Conservation (phyloP, 176 grass and related monocot genomes). For the Carex myosuroides region DNA sequence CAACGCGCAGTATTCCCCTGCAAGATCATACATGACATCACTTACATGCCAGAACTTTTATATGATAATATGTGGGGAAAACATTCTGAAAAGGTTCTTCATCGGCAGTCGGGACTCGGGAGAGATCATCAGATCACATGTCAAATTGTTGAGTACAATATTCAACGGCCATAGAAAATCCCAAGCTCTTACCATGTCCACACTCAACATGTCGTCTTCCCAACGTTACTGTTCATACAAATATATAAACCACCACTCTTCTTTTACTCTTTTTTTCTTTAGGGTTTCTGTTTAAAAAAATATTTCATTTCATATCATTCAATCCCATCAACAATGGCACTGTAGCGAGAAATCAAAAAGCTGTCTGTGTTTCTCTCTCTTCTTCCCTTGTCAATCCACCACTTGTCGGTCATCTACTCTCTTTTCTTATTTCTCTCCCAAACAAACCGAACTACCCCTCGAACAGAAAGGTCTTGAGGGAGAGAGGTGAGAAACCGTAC, state of each 20-base stretch:
- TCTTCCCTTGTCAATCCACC: neutral
- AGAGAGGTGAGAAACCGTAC: neutral
- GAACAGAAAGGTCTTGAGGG: neutral
- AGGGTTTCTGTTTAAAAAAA: slow-evolving; percentile 16
- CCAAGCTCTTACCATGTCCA: neutral
- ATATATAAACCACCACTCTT: neutral
- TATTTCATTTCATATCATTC: slow-evolving; percentile 9
- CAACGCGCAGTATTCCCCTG: neutral
- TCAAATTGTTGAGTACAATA: neutral
- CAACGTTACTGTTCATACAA: slow-evolving; percentile 28
- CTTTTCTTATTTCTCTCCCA: neutral
- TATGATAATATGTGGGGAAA: neutral
- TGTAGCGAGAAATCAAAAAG: slow-evolving; percentile 20
- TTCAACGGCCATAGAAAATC: neutral
- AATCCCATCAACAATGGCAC: slow-evolving; percentile 27
- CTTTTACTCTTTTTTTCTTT: slow-evolving; percentile 13
- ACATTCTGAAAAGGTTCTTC: too few relatives aligned
- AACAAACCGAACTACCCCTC: slow-evolving; percentile 15
- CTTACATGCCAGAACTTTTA: neutral
- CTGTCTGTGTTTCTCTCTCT: slow-evolving; percentile 8
- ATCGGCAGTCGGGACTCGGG: neutral
- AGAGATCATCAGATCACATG: neutral
- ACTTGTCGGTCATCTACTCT: slow-evolving; percentile 25
- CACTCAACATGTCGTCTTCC: slow-evolving; percentile 13
- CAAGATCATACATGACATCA: neutral